Percentiles rank a stretch among this genome's conserved stretches.
Evolutionary conservation across 2,329 filamentous ascomycete genomes (phyloP).

Genomic region (Furcasterigmium furcatum): DNA sequence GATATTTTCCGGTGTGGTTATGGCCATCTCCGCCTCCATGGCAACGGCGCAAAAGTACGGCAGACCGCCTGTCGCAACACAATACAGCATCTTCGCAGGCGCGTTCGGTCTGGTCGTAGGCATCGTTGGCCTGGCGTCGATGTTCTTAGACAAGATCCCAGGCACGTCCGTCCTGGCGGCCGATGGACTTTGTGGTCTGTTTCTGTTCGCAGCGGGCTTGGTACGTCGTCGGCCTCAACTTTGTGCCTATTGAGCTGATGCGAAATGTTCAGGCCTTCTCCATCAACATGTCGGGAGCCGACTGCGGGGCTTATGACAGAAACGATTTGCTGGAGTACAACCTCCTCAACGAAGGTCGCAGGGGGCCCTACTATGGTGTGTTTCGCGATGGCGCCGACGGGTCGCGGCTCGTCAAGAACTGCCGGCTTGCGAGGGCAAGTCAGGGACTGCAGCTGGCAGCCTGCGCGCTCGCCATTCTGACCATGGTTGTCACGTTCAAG

Average conservation of each 20-base stretch:
- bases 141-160: constrained; percentile 9
- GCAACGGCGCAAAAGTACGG: constrained; percentile 2
- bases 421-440: constrained; percentile 6
- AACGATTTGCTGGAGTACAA: not conserved
- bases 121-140: not conserved
- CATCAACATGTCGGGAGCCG: constrained; percentile 4
- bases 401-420: not conserved
- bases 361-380: no score
- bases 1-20: constrained; percentile 9
- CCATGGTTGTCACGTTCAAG: constrained; percentile 6
- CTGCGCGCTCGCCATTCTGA: constrained; percentile 2
- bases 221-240: not conserved
- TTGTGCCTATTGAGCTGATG: not conserved
- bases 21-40: constrained; percentile 7
- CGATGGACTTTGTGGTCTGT: constrained; percentile 7
- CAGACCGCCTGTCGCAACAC: constrained; percentile 5
- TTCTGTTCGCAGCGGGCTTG: constrained; percentile 10
- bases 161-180: constrained; percentile 4
- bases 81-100: constrained; percentile 8
- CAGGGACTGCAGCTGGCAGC: constrained; percentile 11
- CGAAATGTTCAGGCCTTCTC: constrained; percentile 4
- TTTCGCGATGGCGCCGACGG: not conserved
- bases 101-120: constrained; percentile 7
- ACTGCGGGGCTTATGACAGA: not conserved
- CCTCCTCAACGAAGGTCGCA: constrained; percentile 4